Evolutionary conservation across 2,329 filamentous ascomycete species (phyloP), one percentile per base, ranked within the genome.

Genomic region (Trichoderma sp.): DNA sequence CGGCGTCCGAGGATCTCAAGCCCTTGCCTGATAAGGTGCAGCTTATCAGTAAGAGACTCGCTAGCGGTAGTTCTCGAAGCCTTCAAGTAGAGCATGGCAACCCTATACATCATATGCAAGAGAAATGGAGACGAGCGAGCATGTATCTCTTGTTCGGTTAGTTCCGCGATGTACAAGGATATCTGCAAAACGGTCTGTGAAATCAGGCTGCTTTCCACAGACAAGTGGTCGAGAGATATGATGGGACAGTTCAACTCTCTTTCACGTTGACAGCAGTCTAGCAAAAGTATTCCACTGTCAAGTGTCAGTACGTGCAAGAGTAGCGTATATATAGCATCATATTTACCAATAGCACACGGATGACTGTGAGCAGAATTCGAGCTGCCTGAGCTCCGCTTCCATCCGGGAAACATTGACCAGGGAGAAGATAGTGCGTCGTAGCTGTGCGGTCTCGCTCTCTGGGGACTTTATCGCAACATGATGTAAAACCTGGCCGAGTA

Each of bases 341-440:
- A 56, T 43, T 14, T 47, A 70, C 68, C 61, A 49, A 43, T 71
- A 71, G 40, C 68, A 63, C 37, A 71, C 62, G 16, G 68, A 52
- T 19, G 57, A 70, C 58, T 70, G 67, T 5, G 68, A 57, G 31
- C 68, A 71, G 19, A 71, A 70, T 37, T 70, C 61, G 5, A 71
- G 14, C 52, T 35, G 56, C 13, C 68, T 61, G 57, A 65, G 27
- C 7, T 67, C 24, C 3, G 56, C 61, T 53, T 71, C 70, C 3
- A 70, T 8, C 3, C 27, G 56, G 7, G 59, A 63, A 29, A 71
- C 56, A 16, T 49, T 69, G 10, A 71, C 68, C 1, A 71, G 40
- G 2, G 70, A 66, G 21, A 71, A 64, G 5, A 71, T 71, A 8
- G 70, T 71, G 29, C 70, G 68, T n/a, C 70, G 65, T 43, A 71